Evolutionary conservation across 768 basidiomycete species (phyloP).

Genomic region (Lyophyllum decastes): DNA sequence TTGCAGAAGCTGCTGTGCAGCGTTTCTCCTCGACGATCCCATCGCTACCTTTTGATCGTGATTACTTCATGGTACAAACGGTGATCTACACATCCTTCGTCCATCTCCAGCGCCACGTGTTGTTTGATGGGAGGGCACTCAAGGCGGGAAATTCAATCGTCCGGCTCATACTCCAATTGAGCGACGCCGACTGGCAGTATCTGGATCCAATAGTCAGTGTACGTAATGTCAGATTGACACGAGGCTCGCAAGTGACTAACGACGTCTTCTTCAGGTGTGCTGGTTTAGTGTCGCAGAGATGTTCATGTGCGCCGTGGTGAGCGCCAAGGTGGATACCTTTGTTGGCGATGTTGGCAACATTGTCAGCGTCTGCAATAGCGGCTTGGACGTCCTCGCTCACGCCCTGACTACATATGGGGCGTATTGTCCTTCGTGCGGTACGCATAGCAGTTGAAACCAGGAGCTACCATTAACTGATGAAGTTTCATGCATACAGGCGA

Average conservation of each 20-base stretch:
- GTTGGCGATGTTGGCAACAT: constrained; percentile 8
- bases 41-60: constrained; percentile 7
- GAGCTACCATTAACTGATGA: neutral
- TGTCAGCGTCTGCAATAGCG: constrained; percentile 5
- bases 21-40: constrained; percentile 40
- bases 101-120: constrained; percentile 45
- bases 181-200: constrained; percentile 51
- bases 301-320: constrained; percentile 16
- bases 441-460: neutral
- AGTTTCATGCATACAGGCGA: constrained; percentile 7
- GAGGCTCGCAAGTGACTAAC: neutral
- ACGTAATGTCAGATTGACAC: constrained; percentile 21
- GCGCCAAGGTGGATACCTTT: constrained; percentile 1
- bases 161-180: constrained; percentile 45
- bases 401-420: constrained; percentile 18
- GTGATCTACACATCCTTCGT: constrained; percentile 51
- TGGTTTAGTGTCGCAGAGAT: constrained; percentile 21
- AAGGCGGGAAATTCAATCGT: constrained; percentile 45
- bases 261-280: constrained; percentile 13
- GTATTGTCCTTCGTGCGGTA: constrained; percentile 18
- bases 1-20: constrained; percentile 45
- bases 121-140: constrained; percentile 40
- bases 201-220: constrained; percentile 58
- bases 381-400: constrained; percentile 13
- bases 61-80: constrained; percentile 36